Base-by-base conservation (phyloP, 148 eudicot species). In the Cornus kousa region DNA sequence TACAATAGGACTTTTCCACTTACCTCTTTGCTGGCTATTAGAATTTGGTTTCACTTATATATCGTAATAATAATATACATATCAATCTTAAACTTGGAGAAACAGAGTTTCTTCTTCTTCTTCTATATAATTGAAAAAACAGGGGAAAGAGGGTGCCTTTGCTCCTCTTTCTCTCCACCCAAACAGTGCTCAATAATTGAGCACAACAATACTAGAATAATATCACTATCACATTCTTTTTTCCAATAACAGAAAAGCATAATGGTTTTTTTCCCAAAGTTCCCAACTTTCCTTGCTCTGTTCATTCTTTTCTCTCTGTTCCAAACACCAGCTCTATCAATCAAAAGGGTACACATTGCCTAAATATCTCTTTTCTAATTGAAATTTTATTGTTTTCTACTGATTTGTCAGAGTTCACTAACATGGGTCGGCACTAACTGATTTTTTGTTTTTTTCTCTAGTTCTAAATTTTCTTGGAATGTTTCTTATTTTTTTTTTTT, bases 311-410 rank as follows among this genome's bases (percentile, higher is more conserved):
- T 78, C 40, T 72, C 75, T 66, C 59, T 75, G 48, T 74, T 80
- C 17, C 85, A 80, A 64, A 48, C 71, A 16, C 83, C 78, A 10
- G 79, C 78, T 46, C 69, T 77, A 3, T 82, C 88, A 12, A 32
- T 67, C 68, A 80, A 83, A 78, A 79, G 70, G 86, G 88, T 86
- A 40, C 50, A 20, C 55, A 32, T 70, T 62, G 24, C 32, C 23
- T 33, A 23, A n/a, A 32, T 32, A 68, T 55, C 33, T 5, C n/a
- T 2, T 5, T 3, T 48, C 14, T 35, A 35, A 24, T 22, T 8
- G 48, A 43, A 43, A 43, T 8, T 20, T 4, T 35, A 0, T 67
- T 31, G 7, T 60, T 55, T 59, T 9, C 6, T 33, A 13, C 62
- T 62, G 66, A 62, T 62, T n/a, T 13, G 3, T 62, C 66, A 62